Evolutionary conservation across 306 rosid species (phyloP).

Genomic region (Cicer arietinum): DNA sequence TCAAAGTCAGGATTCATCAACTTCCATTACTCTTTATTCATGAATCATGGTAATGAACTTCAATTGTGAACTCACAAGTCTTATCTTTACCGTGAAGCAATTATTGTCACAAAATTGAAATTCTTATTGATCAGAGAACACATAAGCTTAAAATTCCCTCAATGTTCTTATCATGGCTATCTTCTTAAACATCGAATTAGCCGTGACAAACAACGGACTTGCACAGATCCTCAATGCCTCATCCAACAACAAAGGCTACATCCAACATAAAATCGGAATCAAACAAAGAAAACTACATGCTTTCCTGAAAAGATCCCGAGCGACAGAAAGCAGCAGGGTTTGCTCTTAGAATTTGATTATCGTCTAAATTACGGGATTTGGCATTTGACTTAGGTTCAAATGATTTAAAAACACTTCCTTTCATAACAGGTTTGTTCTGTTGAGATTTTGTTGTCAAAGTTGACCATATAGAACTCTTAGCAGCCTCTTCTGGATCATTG

Average conservation of each 20-base stretch:
- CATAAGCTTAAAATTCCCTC: conserved; percentile 18
- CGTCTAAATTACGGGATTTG: conserved; percentile 43
- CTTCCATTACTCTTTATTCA: conserved; percentile 13
- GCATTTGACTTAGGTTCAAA: conserved; percentile 52
- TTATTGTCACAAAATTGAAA: conserved; percentile 32
- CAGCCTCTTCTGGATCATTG: conserved; percentile 65
- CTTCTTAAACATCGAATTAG: conserved; percentile 29
- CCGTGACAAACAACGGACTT: conserved; percentile 34
- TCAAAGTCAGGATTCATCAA: conserved; percentile 38
- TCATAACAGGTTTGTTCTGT: conserved; percentile 50
- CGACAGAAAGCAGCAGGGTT: conserved; percentile 73
- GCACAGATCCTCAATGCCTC: conserved; percentile 28
- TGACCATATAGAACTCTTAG: conserved; percentile 68
- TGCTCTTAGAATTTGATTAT: conserved; percentile 54
- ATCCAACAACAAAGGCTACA: conserved; percentile 31
- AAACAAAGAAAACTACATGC: conserved; percentile 37
- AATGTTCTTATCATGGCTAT: conserved; percentile 29
- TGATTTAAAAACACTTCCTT: conserved; percentile 64
- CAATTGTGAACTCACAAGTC: not conserved
- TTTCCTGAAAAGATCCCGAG: conserved; percentile 61
- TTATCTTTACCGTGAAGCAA: conserved; percentile 9
- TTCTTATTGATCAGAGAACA: conserved; percentile 25
- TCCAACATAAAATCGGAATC: not conserved
- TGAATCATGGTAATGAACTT: conserved; percentile 1
- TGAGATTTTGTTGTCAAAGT: conserved; percentile 51